Evolutionary conservation across 176 grass and related monocot genomes (phyloP).

Genomic region (Phoenix dactylifera): DNA sequence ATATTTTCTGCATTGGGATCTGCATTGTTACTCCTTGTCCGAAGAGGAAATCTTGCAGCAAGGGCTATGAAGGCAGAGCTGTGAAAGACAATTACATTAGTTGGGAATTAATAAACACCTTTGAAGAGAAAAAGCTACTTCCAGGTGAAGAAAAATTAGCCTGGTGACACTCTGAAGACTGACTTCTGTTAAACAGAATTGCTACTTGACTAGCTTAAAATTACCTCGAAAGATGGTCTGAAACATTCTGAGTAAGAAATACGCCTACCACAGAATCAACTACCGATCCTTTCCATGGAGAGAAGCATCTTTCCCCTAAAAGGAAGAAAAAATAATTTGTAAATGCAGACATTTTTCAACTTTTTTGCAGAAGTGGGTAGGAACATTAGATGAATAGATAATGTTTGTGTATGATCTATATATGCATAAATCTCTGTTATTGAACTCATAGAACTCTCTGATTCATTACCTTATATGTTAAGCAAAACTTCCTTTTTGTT

Average conservation of each 20-base stretch:
- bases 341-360: no score
- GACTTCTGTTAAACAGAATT: no score
- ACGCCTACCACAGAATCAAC: slow-evolving; percentile 72
- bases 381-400: no score
- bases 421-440: no score
- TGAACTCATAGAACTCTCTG: no score
- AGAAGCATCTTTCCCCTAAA: slow-evolving; percentile 64
- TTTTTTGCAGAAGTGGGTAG: no score
- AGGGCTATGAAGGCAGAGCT: slow-evolving; percentile 90
- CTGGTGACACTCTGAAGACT: no score
- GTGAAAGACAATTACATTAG: slow-evolving; percentile 19
- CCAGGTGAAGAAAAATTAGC: no score
- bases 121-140: neutral
- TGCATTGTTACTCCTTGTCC: slow-evolving; percentile 7
- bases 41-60: slow-evolving; percentile 55
- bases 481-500: no score
- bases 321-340: slow-evolving; percentile 11
- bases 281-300: slow-evolving; percentile 83
- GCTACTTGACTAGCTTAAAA: neutral
- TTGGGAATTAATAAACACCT: neutral
- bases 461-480: no score
- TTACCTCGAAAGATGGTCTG: slow-evolving; percentile 81
- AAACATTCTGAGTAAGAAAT: slow-evolving; percentile 81
- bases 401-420: no score
- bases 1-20: slow-evolving; percentile 17